Percentiles rank a stretch among this genome's conserved stretches.
These are phyloP conservation scores for Geotrichum bryndzae DNA, from an alignment of 1,139 yeast species.

Conservation along the genomic window DNA sequence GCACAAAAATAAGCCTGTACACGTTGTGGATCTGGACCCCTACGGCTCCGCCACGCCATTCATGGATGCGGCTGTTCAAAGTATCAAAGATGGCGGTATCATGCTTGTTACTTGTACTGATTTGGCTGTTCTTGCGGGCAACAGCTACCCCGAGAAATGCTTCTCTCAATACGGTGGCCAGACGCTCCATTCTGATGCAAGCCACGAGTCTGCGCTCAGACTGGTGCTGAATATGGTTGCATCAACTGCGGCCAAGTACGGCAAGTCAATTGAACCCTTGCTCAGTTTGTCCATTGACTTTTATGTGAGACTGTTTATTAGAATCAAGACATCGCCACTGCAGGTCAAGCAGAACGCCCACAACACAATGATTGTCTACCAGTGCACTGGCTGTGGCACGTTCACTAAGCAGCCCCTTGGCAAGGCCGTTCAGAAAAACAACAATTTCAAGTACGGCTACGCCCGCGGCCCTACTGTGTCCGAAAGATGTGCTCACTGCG, in stretches of 20 bases:
- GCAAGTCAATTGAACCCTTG: constrained; percentile 79
- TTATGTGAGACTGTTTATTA: constrained; percentile 78
- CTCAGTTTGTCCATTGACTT: constrained; percentile 82
- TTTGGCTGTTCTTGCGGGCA: constrained; percentile 90
- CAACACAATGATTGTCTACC: constrained; percentile 69
- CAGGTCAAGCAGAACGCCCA: constrained; percentile 65
- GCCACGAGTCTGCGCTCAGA: constrained; percentile 90
- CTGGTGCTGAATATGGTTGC: constrained; percentile 73
- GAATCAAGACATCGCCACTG: constrained; percentile 69
- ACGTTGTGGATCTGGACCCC: constrained; percentile 90
- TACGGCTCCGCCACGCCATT: constrained; percentile 97
- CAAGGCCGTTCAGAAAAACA: constrained; percentile 32
- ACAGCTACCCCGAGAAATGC: constrained; percentile 94
- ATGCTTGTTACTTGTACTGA: constrained; percentile 92
- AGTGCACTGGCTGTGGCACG: constrained; percentile 85
- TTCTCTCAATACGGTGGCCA: constrained; percentile 94
- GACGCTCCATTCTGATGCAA: constrained; percentile 70
- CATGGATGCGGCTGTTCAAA: constrained; percentile 81
- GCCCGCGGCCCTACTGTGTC: constrained; percentile 55
- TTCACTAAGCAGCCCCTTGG: constrained; percentile 71
- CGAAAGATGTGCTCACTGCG: constrained; percentile 62
- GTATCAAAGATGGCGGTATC: constrained; percentile 75
- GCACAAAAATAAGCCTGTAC: constrained; percentile 43
- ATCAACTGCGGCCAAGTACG: constrained; percentile 82
- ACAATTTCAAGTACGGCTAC: constrained; percentile 45